Base-by-base conservation (phyloP, 441 rosid species). In the Macaranga tanarius region DNA sequence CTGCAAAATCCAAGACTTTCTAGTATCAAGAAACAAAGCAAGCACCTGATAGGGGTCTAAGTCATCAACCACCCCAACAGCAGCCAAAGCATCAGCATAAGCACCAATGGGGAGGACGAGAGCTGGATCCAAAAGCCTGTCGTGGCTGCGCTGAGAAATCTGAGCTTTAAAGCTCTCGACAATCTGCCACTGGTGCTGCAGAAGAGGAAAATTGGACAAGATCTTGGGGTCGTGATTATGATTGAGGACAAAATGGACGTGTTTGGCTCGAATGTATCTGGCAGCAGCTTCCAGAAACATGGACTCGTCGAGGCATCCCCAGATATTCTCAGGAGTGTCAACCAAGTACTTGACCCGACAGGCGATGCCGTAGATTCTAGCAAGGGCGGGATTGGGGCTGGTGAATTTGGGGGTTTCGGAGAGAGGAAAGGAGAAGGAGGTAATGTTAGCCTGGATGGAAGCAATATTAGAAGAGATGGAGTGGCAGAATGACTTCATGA, bases 181-280 rank as follows among this genome's bases (percentile, higher is more conserved):
- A 61, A 92, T 95, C 94, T 92, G 98, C 93, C 97, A 95, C 77
- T 95, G 99, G 68, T 95, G 98, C 80, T 95, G 96, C 74, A 95
- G 77, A 16, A 93, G 79, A 34, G 99, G 97, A 69, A 93, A 93
- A 75, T 88, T 91, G 56, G 92, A 82, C 76, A 90, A 79, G 23
- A 90, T 81, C 69, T 80, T 86, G 77, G 76, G 79, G 73, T 85
- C 20, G 3, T 62, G 54, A 13, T 31, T 38, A 45, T 54, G 45
- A 42, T 0, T 44, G 45, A 79, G 73, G 38, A 80, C 83, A 71
- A 71, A 76, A 71, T 95, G 96, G 50, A 95, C 99, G 75, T 90
- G 96, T 86, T 90, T 89, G 60, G 97, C 97, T 72, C 97, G 97
- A 70, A 86, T 78, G 75, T 90, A 92, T 85, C 99, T 83, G 23